Evolutionary conservation across 176 grass and related monocot genomes (phyloP).

Genomic region (Aegilops speltoides): DNA sequence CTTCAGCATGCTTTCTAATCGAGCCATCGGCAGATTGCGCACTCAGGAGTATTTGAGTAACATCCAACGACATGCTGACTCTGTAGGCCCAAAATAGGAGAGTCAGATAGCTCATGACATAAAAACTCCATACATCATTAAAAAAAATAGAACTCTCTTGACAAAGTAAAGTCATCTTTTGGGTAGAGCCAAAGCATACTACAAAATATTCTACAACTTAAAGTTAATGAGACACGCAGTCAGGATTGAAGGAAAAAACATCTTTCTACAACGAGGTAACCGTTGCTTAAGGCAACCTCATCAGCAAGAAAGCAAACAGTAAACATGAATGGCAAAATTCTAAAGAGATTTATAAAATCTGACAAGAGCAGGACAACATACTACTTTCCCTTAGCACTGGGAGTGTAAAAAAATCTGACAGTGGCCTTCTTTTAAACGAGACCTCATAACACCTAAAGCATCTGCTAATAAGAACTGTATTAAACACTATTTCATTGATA

Average conservation of each 20-base stretch:
- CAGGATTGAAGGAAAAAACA: neutral
- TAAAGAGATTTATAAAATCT: neutral
- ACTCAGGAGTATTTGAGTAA: constrained; percentile 80
- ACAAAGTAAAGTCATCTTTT: neutral
- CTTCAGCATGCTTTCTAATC: constrained; percentile 72
- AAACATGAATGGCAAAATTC: neutral
- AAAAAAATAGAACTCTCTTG: neutral
- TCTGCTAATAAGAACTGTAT: neutral
- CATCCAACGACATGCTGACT: constrained; percentile 70
- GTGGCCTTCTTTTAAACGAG: neutral
- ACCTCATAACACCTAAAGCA: neutral
- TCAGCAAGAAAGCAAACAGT: neutral
- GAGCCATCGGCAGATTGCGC: constrained; percentile 63
- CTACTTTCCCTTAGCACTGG: neutral
- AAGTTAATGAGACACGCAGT: neutral
- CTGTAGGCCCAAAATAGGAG: constrained; percentile 18
- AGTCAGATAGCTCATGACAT: neutral
- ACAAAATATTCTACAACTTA: neutral
- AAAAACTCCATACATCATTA: neutral
- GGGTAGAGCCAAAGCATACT: neutral
- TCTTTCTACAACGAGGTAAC: neutral
- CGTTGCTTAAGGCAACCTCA: neutral
- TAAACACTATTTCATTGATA: constrained; percentile 1
- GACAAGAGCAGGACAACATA: neutral
- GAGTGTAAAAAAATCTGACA: neutral